Conservation (phyloP, 768 basidiomycete genomes). For the Phaeotremella skinneri region DNA sequence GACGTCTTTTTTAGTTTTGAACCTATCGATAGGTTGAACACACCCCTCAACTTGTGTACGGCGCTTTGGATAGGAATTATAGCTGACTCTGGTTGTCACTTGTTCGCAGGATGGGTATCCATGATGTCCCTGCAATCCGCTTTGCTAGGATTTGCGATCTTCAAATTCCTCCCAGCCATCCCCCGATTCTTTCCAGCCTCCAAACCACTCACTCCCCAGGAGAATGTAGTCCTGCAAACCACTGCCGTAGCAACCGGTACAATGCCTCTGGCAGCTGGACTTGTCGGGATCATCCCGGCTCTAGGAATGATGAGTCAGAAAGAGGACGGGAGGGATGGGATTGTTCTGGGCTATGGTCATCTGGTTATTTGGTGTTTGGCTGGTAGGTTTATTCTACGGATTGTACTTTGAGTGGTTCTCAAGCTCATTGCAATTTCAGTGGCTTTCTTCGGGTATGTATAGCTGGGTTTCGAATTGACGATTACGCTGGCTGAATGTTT, state of each 20-base stretch:
- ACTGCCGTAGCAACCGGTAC: constrained; percentile 90
- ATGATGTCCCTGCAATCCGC: constrained; percentile 93
- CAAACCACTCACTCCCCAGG: constrained; percentile 76
- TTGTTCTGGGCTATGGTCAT: constrained; percentile 69
- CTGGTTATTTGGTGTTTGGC: constrained; percentile 83
- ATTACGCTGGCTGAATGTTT: neutral
- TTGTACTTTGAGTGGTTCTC: no score
- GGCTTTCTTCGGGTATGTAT: constrained; percentile 94
- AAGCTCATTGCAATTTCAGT: no score
- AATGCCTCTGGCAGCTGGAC: constrained; percentile 56
- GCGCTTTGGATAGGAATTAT: neutral
- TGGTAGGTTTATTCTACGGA: constrained; percentile 68
- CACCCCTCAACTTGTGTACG: constrained; percentile 62
- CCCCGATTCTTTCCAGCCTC: constrained; percentile 49
- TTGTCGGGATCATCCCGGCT: constrained; percentile 92
- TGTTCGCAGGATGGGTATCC: constrained; percentile 35
- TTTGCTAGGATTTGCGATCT: constrained; percentile 83
- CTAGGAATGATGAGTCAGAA: constrained; percentile 70
- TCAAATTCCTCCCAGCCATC: constrained; percentile 50
- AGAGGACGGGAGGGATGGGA: constrained; percentile 72
- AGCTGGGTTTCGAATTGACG: constrained; percentile 8
- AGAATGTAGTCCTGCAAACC: constrained; percentile 90
- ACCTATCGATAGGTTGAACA: constrained; percentile 89
- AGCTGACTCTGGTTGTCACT: constrained; percentile 2
- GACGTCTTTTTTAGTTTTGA: constrained; percentile 57